These are phyloP conservation scores for Monosporascus cannonballus DNA, from an alignment of 2,329 filamentous ascomycete species.

Conservation along the genomic window DNA sequence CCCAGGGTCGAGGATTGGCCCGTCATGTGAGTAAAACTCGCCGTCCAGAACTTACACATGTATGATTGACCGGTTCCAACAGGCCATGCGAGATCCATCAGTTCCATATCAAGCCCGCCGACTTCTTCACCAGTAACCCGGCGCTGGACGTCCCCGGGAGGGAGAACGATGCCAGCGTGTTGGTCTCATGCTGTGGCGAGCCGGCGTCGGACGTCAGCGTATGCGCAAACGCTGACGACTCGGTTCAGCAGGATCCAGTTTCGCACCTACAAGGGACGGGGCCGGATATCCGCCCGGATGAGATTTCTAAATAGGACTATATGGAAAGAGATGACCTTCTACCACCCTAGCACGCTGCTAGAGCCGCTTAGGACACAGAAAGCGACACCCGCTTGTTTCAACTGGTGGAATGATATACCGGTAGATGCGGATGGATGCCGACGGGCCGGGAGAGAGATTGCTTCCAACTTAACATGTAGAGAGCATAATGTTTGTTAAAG, in stretches of 20 bases:
- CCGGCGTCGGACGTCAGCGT: constrained; percentile 3
- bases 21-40: constrained; percentile 37
- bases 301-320: constrained; percentile 6
- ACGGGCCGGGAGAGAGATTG: too few species aligned
- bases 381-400: too few species aligned
- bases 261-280: constrained; percentile 28
- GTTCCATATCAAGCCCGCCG: constrained; percentile 37
- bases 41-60: neutral
- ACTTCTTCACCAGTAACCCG: constrained; percentile 42
- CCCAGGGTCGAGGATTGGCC: constrained; percentile 44
- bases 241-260: constrained; percentile 24
- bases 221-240: constrained; percentile 3
- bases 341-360: too few species aligned
- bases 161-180: constrained; percentile 34
- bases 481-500: too few species aligned
- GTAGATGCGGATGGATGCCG: too few species aligned
- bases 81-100: constrained; percentile 44
- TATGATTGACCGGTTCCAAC: constrained; percentile 1
- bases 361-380: too few species aligned
- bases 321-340: too few species aligned
- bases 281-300: constrained; percentile 18
- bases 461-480: too few species aligned
- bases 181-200: constrained; percentile 26
- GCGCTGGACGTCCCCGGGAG: constrained; percentile 37
- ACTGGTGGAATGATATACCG: too few species aligned